Percentiles rank a stretch among this genome's conserved stretches.
Evolutionary conservation across 352 stramenopile genomes (phyloP).

Genomic region (Pythium aristosporum): DNA sequence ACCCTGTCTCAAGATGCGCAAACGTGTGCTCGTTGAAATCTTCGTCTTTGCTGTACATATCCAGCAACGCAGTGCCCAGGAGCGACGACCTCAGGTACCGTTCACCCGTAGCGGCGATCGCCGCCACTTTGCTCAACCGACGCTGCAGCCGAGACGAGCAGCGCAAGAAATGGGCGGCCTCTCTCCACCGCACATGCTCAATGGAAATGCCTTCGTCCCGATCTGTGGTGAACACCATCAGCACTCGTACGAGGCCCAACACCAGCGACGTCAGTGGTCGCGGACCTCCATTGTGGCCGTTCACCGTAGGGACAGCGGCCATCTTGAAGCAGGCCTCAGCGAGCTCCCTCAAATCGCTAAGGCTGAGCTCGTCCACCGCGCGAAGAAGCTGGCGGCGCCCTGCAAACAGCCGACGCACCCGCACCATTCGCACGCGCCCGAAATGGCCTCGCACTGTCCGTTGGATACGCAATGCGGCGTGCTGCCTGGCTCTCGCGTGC

Average conservation of each 20-base stretch:
- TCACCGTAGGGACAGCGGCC: conserved; percentile 34
- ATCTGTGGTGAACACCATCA: conserved; percentile 70
- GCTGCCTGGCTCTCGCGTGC: conserved; percentile 20
- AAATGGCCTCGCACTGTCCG: conserved; percentile 54
- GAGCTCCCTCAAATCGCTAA: conserved; percentile 56
- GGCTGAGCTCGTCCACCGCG: conserved; percentile 27
- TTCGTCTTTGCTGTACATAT: conserved; percentile 44
- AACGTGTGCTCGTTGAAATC: conserved; percentile 58
- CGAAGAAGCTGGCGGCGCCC: conserved; percentile 30
- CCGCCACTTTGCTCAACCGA: conserved; percentile 42
- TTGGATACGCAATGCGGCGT: conserved; percentile 45
- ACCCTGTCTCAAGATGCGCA: conserved; percentile 38
- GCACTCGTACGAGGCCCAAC: conserved; percentile 64
- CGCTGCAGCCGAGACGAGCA: conserved; percentile 47
- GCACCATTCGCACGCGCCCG: conserved; percentile 57
- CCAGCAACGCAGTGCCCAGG: conserved; percentile 41
- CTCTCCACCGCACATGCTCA: conserved; percentile 55
- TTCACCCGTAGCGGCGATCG: conserved; percentile 39
- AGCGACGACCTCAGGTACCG: conserved; percentile 37
- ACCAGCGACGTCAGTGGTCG: conserved; percentile 49
- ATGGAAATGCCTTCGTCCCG: conserved; percentile 53
- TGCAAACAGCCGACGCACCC: conserved; percentile 44
- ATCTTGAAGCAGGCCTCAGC: conserved; percentile 51
- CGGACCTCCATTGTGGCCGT: background rate
- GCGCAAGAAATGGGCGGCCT: conserved; percentile 53